Base-by-base conservation (phyloP, 495 filamentous ascomycete species). In the Lasiosphaeriaceae sp. region DNA sequence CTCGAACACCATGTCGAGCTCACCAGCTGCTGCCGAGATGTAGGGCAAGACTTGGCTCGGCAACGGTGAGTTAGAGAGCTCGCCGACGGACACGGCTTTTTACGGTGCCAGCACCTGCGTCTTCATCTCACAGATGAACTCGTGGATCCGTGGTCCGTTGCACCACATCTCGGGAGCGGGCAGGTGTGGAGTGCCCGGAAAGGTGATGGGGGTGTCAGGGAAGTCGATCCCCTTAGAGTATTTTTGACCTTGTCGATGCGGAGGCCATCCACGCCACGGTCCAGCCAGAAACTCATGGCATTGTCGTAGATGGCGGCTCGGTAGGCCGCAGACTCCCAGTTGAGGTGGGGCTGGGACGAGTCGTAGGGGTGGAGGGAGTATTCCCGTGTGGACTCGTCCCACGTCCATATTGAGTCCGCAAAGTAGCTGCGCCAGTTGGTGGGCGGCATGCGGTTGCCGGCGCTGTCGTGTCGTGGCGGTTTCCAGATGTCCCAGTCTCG, bases 401-500 rank as follows among this genome's bases (percentile, higher is more conserved):
- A 90, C 54, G 81, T 71, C 88, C 88, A 91, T 1, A 80, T 80
- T 61, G 76, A 79, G 0, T 83, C 82, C 7, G 70, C 70, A 56
- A 80, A 78, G 59, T 71, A 73, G 12, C 80, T 66, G 74, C 83
- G 62, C 86, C 86, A 90, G 58, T 90, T 90, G 54, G 86, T 90
- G 2, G 87, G 87, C 19, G 87, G 86, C 20, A 81, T 71, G 0
- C 84, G 73, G 8, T 79, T 80, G 2, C 87, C 88, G 39, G 83
- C 62, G 39, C 73, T 70, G 57, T 81, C 82, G 57, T 80, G 82
- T 41, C 74, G 78, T 0, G 84, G 72, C 11, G 80, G 77, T 60
- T 80, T 83, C 88, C 87, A 90, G 60, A 90, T 81, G 62, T 91
- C 90, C 82, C 83, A 90, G 64, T 89, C 79, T 1, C 83, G 73